Evolutionary conservation across 768 basidiomycete genomes (phyloP).

Genomic region (Phallus indusiatus): DNA sequence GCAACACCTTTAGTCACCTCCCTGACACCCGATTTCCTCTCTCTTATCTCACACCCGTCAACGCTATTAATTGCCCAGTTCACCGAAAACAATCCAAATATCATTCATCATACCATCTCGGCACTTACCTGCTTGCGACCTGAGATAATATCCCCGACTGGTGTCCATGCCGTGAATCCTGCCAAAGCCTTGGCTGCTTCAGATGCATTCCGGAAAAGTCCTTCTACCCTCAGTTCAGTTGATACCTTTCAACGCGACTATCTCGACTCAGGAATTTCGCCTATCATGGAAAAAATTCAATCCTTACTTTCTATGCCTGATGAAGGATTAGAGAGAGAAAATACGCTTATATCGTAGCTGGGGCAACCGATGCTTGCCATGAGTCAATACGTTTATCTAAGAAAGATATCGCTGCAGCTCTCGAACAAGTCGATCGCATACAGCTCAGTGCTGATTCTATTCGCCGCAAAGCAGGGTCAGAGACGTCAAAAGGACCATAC

Average conservation of each 20-base stretch:
- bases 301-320: background rate
- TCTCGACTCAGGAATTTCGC: constrained; percentile 47
- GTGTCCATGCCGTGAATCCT: constrained; percentile 46
- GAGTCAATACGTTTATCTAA: constrained; percentile 1
- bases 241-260: constrained; percentile 59
- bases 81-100: constrained; percentile 31
- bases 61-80: constrained; percentile 20
- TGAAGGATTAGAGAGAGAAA: background rate
- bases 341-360: background rate
- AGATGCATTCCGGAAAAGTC: constrained; percentile 34
- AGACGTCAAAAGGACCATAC: constrained; percentile 21
- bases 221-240: constrained; percentile 39
- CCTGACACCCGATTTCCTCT: constrained; percentile 22
- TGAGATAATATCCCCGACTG: constrained; percentile 15
- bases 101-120: constrained; percentile 32
- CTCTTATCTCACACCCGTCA: constrained; percentile 19
- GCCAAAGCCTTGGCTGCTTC: constrained; percentile 48
- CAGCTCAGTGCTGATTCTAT: background rate
- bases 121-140: constrained; percentile 12
- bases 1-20: constrained; percentile 50
- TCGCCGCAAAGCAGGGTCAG: constrained; percentile 19
- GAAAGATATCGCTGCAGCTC: constrained; percentile 27
- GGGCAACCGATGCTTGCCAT: constrained; percentile 10
- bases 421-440: constrained; percentile 26
- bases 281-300: constrained; percentile 33